These are phyloP conservation scores for Chlamydomonas urium DNA, from an alignment of 139 green algal genomes.

Conservation along the genomic window DNA sequence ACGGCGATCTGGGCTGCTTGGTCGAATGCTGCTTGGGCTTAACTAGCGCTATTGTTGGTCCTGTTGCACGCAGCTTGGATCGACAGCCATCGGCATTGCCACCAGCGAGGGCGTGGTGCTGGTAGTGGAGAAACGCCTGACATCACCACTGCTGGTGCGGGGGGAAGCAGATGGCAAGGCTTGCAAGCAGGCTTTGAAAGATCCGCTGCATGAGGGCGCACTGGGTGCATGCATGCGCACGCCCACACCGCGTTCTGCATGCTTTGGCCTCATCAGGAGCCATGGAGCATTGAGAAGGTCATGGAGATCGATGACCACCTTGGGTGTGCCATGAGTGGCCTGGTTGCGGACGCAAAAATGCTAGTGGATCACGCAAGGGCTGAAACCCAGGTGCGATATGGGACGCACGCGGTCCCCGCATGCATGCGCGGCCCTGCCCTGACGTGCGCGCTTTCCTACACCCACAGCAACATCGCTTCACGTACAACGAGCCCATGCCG, in stretches of 20 bases:
- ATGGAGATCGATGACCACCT: constrained; percentile 96
- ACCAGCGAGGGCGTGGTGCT: constrained; percentile 91
- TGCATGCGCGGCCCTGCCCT: neutral
- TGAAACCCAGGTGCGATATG: constrained; percentile 73
- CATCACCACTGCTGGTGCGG: constrained; percentile 86
- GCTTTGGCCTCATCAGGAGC: constrained; percentile 62
- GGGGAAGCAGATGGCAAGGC: neutral
- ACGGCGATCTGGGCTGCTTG: too few relatives aligned
- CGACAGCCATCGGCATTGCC: constrained; percentile 92
- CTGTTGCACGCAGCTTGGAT: constrained; percentile 74
- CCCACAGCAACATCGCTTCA: constrained; percentile 92
- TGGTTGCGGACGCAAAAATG: constrained; percentile 95
- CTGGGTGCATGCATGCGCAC: too few relatives aligned
- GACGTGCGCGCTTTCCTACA: neutral
- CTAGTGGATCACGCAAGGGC: constrained; percentile 95
- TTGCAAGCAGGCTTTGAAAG: neutral
- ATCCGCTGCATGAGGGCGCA: too few relatives aligned
- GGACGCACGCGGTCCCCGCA: neutral
- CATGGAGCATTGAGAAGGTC: constrained; percentile 91
- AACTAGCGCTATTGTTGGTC: too few relatives aligned
- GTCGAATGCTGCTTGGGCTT: too few relatives aligned
- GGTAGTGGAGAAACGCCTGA: constrained; percentile 97
- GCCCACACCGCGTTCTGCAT: too few relatives aligned
- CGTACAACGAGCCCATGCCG: constrained; percentile 97
- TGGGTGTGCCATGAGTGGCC: constrained; percentile 91